Percentiles rank a stretch among this genome's conserved stretches.
phyloP scores from a whole-genome alignment of 2,329 filamentous ascomycete genomes.

The Fonsecaea pugnacius region DNA sequence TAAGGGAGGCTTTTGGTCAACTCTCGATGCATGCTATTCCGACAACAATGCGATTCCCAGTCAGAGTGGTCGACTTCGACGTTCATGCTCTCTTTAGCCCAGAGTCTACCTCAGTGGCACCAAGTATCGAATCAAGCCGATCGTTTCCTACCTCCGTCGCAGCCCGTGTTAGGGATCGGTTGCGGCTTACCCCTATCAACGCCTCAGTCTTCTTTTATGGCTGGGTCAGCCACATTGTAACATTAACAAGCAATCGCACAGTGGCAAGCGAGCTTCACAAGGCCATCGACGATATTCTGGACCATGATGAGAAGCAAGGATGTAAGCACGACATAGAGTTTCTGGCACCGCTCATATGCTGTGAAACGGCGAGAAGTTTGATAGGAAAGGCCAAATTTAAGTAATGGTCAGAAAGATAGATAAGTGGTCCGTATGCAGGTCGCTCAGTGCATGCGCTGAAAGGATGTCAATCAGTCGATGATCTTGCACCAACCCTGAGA shows the following conservation, averaged over 20 bases:
- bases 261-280: conserved; percentile 68
- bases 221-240: conserved; percentile 67
- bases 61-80: conserved; percentile 59
- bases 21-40: conserved; percentile 54
- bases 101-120: not conserved
- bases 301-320: conserved; percentile 43
- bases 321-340: conserved; percentile 54
- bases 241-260: conserved; percentile 71
- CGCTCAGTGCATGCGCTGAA: not conserved
- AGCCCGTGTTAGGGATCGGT: conserved; percentile 8
- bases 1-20: conserved; percentile 50
- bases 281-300: conserved; percentile 32
- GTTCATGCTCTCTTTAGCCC: conserved; percentile 36
- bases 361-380: conserved; percentile 67
- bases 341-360: conserved; percentile 65
- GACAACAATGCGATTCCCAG: conserved; percentile 62
- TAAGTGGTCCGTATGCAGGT: not conserved
- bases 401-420: conserved; percentile 20
- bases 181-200: conserved; percentile 65
- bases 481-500: not conserved
- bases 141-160: conserved; percentile 21
- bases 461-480: not conserved
- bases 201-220: conserved; percentile 72
- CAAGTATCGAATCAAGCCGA: not conserved
- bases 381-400: conserved; percentile 65